Percentiles rank a stretch among this genome's conserved stretches.
Conservation (phyloP, 2,329 filamentous ascomycete species). For the Corinectria fuckeliana region DNA sequence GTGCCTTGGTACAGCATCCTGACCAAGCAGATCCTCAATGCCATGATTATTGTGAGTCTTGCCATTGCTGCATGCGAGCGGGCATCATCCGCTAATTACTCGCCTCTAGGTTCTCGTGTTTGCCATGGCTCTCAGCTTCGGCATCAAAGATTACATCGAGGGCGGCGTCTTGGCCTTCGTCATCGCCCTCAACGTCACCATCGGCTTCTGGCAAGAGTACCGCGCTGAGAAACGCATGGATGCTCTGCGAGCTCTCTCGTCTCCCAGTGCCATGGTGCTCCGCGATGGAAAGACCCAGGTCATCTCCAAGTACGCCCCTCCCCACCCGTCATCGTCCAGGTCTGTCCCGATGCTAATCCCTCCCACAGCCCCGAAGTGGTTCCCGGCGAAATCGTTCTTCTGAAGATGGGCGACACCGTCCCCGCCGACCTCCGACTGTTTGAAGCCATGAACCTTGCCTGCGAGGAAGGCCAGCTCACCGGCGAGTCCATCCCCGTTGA, state of each 20-base stretch:
- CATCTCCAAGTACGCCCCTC: slow-evolving; percentile 59
- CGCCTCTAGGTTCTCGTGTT: slow-evolving; percentile 71
- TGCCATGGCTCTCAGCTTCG: slow-evolving; percentile 76
- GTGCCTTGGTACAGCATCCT: slow-evolving; percentile 77
- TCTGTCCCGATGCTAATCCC: slow-evolving; percentile 17
- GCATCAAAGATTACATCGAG: slow-evolving; percentile 71
- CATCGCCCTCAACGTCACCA: slow-evolving; percentile 72
- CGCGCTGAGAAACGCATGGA: slow-evolving; percentile 72
- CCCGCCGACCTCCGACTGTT: slow-evolving; percentile 75
- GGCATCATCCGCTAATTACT: slow-evolving; percentile 6
- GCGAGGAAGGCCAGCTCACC: slow-evolving; percentile 79
- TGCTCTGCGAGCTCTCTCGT: slow-evolving; percentile 65
- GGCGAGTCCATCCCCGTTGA: slow-evolving; percentile 77
- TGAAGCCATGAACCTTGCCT: slow-evolving; percentile 79
- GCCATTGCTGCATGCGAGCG: not conserved
- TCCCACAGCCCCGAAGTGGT: slow-evolving; percentile 64
- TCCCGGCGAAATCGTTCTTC: slow-evolving; percentile 72
- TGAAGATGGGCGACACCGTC: slow-evolving; percentile 76
- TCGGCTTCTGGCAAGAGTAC: slow-evolving; percentile 71
- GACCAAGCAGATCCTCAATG: slow-evolving; percentile 75
- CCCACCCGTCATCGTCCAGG: too few species aligned
- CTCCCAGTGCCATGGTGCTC: slow-evolving; percentile 67
- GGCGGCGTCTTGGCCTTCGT: slow-evolving; percentile 71
- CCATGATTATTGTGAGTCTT: slow-evolving; percentile 71
- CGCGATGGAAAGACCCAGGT: slow-evolving; percentile 64